Evolutionary conservation across 1,284 basidiomycete species (phyloP).

Genomic region (Sphagnurus paluster): DNA sequence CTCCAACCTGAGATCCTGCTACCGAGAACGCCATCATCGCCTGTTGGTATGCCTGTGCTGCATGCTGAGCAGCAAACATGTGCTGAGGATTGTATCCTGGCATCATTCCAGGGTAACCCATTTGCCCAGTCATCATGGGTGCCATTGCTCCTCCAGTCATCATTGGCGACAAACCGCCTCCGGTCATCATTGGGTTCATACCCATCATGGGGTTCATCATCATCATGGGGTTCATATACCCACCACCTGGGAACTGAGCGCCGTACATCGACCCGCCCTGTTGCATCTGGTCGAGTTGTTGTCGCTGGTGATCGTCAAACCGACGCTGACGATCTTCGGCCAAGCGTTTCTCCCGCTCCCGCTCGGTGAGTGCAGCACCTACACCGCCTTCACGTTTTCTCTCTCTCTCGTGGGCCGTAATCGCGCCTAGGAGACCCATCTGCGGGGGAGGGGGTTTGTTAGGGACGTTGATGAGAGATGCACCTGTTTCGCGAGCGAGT

Average conservation of each 20-base stretch:
- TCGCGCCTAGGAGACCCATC: slow-evolving; percentile 93
- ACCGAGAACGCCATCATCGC: slow-evolving; percentile 88
- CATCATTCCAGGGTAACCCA: slow-evolving; percentile 70
- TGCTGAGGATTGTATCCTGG: slow-evolving; percentile 74
- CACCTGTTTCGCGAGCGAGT: slow-evolving; percentile 86
- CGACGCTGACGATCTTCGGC: slow-evolving; percentile 92
- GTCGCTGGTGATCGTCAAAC: slow-evolving; percentile 85
- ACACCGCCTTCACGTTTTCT: slow-evolving; percentile 93
- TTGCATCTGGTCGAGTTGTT: slow-evolving; percentile 87
- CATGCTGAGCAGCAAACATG: slow-evolving; percentile 89
- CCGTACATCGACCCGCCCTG: slow-evolving; percentile 74
- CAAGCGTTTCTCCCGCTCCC: slow-evolving; percentile 87
- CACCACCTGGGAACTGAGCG: slow-evolving; percentile 39
- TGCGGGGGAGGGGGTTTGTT: slow-evolving; percentile 94
- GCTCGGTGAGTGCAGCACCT: slow-evolving; percentile 91
- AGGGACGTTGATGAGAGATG: slow-evolving; percentile 90
- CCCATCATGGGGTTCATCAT: slow-evolving; percentile 56
- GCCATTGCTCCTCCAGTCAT: slow-evolving; percentile 38
- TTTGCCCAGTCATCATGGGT: slow-evolving; percentile 61
- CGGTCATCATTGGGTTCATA: slow-evolving; percentile 57
- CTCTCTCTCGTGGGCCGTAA: slow-evolving; percentile 93
- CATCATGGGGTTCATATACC: slow-evolving; percentile 60
- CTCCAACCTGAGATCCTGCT: slow-evolving; percentile 74
- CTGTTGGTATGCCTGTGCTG: slow-evolving; percentile 86
- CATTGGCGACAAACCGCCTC: slow-evolving; percentile 42